These are phyloP conservation scores for Ustilago nuda DNA, from an alignment of 1,284 basidiomycete genomes.

Conservation along the genomic window DNA sequence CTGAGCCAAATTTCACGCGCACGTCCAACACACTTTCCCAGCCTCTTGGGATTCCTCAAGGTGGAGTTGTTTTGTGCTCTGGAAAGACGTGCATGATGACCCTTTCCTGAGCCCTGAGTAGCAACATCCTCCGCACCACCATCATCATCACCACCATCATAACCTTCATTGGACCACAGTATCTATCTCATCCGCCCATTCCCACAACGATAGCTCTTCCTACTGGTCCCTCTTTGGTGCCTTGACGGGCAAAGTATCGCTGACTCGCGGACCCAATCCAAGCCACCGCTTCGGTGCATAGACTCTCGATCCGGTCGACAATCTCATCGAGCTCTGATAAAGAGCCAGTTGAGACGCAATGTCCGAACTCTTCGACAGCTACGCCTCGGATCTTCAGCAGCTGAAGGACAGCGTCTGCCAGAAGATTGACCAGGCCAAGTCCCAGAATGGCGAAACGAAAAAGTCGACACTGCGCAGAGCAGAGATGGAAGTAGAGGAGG, in stretches of 20 bases:
- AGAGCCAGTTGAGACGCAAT: conserved; percentile 31
- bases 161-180: no score
- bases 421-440: conserved; percentile 47
- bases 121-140: neutral
- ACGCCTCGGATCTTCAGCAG: conserved; percentile 64
- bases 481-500: conserved; percentile 96
- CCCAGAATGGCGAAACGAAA: conserved; percentile 75
- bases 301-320: neutral
- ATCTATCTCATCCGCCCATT: no score
- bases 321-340: neutral
- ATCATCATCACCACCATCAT: neutral
- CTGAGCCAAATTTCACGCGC: conserved; percentile 2
- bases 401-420: conserved; percentile 55
- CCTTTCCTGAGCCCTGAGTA: conserved; percentile 5
- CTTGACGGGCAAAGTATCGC: neutral
- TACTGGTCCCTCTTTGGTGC: neutral
- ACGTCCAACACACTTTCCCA: neutral
- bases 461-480: conserved; percentile 85
- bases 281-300: neutral
- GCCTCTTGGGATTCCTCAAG: neutral
- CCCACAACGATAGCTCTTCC: no score
- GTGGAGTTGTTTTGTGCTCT: conserved; percentile 2
- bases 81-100: conserved; percentile 10
- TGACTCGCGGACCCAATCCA: neutral
- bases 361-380: conserved; percentile 68